A percentile compares a stretch with the other conserved stretches of the same genome.
Conservation (phyloP, 257 asterid species). For the Linaria vulgaris region DNA sequence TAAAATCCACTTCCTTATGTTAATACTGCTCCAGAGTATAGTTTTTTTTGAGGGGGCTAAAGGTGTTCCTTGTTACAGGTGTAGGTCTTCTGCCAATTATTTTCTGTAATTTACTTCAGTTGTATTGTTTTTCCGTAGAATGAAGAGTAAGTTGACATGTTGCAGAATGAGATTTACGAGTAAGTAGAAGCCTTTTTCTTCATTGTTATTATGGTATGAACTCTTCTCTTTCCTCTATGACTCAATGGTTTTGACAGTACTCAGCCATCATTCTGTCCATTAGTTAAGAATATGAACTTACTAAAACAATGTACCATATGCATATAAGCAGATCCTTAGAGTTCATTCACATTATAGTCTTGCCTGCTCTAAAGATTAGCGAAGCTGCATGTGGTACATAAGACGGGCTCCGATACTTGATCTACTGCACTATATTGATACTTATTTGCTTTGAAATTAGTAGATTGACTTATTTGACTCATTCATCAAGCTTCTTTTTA, state of each 20-base stretch:
- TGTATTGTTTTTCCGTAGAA: not conserved
- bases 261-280: not conserved
- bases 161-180: too few relatives aligned
- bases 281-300: not conserved
- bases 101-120: not conserved
- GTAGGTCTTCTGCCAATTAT: not conserved
- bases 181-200: too few relatives aligned
- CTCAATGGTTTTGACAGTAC: not conserved
- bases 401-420: not conserved
- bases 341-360: not conserved
- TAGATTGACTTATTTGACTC: slow-evolving; percentile 10
- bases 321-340: not conserved
- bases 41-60: too few relatives aligned
- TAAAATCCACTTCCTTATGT: too few relatives aligned
- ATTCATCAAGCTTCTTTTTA: slow-evolving; percentile 4
- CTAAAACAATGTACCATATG: not conserved
- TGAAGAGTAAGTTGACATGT: not conserved
- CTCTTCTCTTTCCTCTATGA: too few relatives aligned
- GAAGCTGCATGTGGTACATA: too few relatives aligned
- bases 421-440: too few relatives aligned
- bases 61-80: not conserved
- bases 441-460: not conserved
- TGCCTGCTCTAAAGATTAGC: not conserved
- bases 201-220: too few relatives aligned
- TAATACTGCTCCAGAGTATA: too few relatives aligned